These are phyloP conservation scores for Eimeria maxima DNA, from an alignment of 169 alveolate species.

Conservation along the genomic window DNA sequence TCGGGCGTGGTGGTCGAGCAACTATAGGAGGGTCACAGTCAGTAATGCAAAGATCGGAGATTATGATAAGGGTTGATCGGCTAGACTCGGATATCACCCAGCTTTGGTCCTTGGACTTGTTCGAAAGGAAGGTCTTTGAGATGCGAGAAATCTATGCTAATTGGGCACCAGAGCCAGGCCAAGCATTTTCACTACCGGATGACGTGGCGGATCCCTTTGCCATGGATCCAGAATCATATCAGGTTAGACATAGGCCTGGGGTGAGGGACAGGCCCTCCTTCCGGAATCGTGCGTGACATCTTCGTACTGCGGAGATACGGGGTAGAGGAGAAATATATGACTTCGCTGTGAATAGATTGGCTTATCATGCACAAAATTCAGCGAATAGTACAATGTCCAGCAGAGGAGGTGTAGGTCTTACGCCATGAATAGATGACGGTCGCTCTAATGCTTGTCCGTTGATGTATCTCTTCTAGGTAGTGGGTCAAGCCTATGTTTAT, in stretches of 20 bases:
- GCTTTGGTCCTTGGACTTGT: constrained; percentile 81
- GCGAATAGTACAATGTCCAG: not conserved
- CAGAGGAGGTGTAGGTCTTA: not conserved
- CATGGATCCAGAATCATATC: constrained; percentile 82
- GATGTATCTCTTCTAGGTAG: constrained; percentile 44
- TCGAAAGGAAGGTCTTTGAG: constrained; percentile 80
- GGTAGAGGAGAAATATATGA: not conserved
- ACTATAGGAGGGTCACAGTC: constrained; percentile 48
- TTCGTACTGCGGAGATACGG: not conserved
- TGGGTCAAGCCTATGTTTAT: constrained; percentile 82
- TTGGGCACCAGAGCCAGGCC: constrained; percentile 52
- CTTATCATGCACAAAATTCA: not conserved
- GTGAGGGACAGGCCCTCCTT: not conserved
- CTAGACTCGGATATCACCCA: constrained; percentile 78
- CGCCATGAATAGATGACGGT: not conserved
- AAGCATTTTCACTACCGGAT: constrained; percentile 37
- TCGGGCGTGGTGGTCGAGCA: constrained; percentile 61
- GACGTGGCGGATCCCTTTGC: constrained; percentile 80
- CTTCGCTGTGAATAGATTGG: not conserved
- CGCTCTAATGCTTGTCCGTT: not conserved
- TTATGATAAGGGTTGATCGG: constrained; percentile 82
- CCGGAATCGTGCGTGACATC: not conserved
- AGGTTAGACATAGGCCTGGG: not conserved
- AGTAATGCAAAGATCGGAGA: constrained; percentile 82
- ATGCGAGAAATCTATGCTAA: constrained; percentile 80